Evolutionary conservation across 1,139 yeast species (phyloP).

Genomic region (Hemisphaericaspora lyxosophila): DNA sequence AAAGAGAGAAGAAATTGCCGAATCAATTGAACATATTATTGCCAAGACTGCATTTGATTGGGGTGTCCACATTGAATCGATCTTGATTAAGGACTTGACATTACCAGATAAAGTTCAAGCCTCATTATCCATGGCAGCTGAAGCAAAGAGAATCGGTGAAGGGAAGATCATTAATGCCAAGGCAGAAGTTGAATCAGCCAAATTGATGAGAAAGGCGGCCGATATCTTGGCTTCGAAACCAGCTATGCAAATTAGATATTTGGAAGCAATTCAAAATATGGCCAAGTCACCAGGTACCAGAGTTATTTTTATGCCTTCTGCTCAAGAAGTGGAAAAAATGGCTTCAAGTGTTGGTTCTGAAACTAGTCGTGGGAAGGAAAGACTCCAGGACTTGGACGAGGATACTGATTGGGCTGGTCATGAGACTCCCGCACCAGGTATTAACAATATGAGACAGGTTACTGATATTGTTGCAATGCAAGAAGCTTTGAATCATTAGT

Average conservation of each 20-base stretch:
- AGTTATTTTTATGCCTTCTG: constrained; percentile 73
- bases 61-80: constrained; percentile 73
- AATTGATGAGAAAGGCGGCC: constrained; percentile 77
- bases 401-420: constrained; percentile 22
- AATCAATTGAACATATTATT: constrained; percentile 60
- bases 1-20: constrained; percentile 72
- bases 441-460: constrained; percentile 14
- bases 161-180: constrained; percentile 73
- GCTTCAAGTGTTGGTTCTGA: constrained; percentile 23
- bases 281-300: constrained; percentile 61
- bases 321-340: constrained; percentile 42
- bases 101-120: constrained; percentile 59
- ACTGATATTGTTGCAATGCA: constrained; percentile 30
- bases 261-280: constrained; percentile 80
- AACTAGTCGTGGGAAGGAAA: constrained; percentile 11
- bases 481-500: constrained; percentile 20
- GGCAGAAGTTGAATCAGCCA: constrained; percentile 77
- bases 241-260: constrained; percentile 77
- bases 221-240: constrained; percentile 74
- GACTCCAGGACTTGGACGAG: constrained; percentile 18
- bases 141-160: constrained; percentile 76
- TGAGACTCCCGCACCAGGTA: constrained; percentile 7
- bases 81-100: constrained; percentile 65
- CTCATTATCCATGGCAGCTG: constrained; percentile 73
- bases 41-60: constrained; percentile 64